A percentile compares a stretch with the other conserved stretches of the same genome.
These are phyloP conservation scores for Dendrobium nobile DNA, from an alignment of 106 monocot genomes.

Conservation along the genomic window DNA sequence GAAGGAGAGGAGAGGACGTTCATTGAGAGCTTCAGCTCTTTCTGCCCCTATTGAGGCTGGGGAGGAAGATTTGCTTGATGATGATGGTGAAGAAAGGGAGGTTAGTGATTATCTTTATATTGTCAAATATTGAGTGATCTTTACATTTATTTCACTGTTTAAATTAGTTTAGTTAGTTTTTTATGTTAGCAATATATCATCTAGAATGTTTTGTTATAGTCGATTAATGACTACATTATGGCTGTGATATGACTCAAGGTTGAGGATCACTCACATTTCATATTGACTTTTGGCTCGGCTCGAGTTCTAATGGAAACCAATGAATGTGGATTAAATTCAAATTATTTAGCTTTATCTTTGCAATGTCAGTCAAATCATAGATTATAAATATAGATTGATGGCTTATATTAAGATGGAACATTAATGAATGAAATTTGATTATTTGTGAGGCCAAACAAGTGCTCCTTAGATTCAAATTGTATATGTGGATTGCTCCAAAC, in stretches of 20 bases:
- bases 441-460: no score
- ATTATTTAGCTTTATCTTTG: no score
- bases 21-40: conserved; percentile 73
- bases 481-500: no score
- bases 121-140: neutral
- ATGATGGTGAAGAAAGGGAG: conserved; percentile 94
- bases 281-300: neutral
- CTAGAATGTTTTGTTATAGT: neutral
- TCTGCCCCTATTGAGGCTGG: conserved; percentile 59
- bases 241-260: neutral
- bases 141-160: neutral
- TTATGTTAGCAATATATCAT: neutral
- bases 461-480: no score
- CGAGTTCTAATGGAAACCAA: no score
- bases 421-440: no score
- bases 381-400: no score
- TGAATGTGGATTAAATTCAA: no score
- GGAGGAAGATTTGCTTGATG: conserved; percentile 76
- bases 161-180: neutral
- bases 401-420: no score
- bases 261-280: neutral
- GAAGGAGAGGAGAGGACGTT: conserved; percentile 82
- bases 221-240: neutral
- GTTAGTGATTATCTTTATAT: conserved; percentile 22
- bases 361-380: no score